Evolutionary conservation across 257 asterid species (phyloP), one percentile per base, ranked within the genome.

Genomic region (Solanum arcanum): DNA sequence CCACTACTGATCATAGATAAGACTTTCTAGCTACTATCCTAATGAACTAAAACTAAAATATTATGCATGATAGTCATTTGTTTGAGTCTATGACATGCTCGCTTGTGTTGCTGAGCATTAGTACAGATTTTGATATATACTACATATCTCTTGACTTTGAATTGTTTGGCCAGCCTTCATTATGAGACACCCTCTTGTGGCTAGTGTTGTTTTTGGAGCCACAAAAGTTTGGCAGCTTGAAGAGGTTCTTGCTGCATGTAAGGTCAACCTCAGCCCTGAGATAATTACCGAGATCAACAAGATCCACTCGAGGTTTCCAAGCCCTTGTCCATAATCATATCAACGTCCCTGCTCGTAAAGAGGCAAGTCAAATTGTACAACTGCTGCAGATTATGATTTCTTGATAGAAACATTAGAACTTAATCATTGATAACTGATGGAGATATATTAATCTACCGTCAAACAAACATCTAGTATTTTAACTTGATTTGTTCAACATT

Each of bases 141-240:
- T 35, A 37, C 46, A 9, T 5, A 9, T 29, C 29, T 18, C 6
- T 29, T 80, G 42, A 31, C 66, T 49, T 80, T 10, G 29, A 47
- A 25, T 81, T 81, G n/a, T 88, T 52, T 87, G 86, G 83, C 52
- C 97, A 94, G 98, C 95, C 89, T 96, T 94, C 86, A 97, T 94
- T 89, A 84, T 94, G 94, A 91, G 93, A 84, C 95, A 94, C 91
- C 97, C 98, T 85, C 92, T 92, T 23, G 96, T 94, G 88, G 98
- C 91, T 18, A 94, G 98, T 85, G 96, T 95, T 39, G 89, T 94
- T 78, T 92, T 95, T 87, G 99, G 98, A 90, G 97, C 96, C 31
- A 96, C 98, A 21, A 94, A 94, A 93, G 86, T 91, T 60, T 94
- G 98, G 94, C 98, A 96, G 90, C 92, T 96, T 85, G 87, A 92